Conservation (phyloP, 768 basidiomycete genomes). For the Sutorius australiensis region DNA sequence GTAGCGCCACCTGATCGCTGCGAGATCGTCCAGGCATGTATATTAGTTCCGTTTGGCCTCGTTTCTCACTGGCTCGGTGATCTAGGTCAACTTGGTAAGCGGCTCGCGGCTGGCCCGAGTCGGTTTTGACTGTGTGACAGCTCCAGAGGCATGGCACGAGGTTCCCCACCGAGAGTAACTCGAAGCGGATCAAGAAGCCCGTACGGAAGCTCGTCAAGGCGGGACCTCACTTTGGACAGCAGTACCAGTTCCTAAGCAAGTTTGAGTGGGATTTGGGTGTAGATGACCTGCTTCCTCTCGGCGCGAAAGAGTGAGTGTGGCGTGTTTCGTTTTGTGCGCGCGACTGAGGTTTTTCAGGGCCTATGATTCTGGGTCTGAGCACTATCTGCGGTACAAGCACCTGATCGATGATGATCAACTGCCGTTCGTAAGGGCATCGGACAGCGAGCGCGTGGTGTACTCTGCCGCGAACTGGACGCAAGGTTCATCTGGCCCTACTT, state of each 20-base stretch:
- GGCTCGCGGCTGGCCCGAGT: too few species aligned
- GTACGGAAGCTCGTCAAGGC: conserved; percentile 54
- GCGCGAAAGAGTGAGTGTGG: conserved; percentile 55
- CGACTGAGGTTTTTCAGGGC: conserved; percentile 33
- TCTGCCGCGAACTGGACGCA: conserved; percentile 69
- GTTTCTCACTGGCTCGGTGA: neutral
- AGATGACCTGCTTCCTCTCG: conserved; percentile 60
- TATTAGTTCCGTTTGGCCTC: conserved; percentile 1
- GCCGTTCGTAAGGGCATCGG: conserved; percentile 54
- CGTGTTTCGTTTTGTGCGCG: neutral
- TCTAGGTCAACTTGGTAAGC: conserved; percentile 30
- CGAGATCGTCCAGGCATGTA: conserved; percentile 56
- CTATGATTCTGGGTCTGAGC: conserved; percentile 47
- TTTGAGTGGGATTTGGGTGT: conserved; percentile 58
- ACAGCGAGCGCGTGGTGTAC: conserved; percentile 56
- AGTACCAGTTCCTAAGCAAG: conserved; percentile 53
- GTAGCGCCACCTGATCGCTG: conserved; percentile 45
- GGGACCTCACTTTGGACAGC: conserved; percentile 39
- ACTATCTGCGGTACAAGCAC: conserved; percentile 51
- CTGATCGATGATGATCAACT: conserved; percentile 42
- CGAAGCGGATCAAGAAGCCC: conserved; percentile 41
- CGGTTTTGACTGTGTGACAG: conserved; percentile 34
- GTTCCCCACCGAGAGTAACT: conserved; percentile 58
- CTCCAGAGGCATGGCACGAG: conserved; percentile 80
- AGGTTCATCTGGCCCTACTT: conserved; percentile 35